Base-by-base conservation (phyloP, 345 rosid species). In the Luvunga scandens region DNA sequence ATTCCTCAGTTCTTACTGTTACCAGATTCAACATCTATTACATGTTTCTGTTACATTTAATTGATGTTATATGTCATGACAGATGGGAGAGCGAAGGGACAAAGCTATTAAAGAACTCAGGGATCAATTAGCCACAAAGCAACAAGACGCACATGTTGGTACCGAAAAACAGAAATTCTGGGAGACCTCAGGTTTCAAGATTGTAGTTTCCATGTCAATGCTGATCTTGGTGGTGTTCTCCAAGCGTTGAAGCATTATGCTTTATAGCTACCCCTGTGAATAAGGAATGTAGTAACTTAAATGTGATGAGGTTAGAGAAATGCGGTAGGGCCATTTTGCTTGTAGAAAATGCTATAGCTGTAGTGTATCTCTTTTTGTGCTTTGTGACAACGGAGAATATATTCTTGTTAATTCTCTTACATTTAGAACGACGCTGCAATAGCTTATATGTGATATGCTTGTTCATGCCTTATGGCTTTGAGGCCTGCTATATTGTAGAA, bases 81-180 rank as follows among this genome's bases (percentile, higher is more conserved):
- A 95, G 98, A 83, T 89, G 89, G 98, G 94, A 67, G 97, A 91
- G 81, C 78, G 93, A n/a, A 87, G 95, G 69, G 99, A 89, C 83
- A 89, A 84, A 84, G 91, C 94, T 3, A 63, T 93, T 19, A 87
- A 91, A 85, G 95, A 90, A 79, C 92, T 93, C 50, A 82, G 85
- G 66, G 93, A 87, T 27, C 92, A 93, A 79, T 65, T 93, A 71
- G 90, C 90, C 33, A 83, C 83, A 1, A 90, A 88, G 69, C 86
- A 89, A 39, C 86, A 83, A 38, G 63, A 75, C 5, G 78, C 68
- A 75, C 79, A 86, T 30, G 70, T 22, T 12, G 66, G 79, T 66
- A 77, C 67, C 3, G 87, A 80, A 42, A 92, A 90, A 62, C 86
- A 75, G 62, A 93, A 92, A 78, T 93, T 93, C 76, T 93, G 97